These are phyloP conservation scores for Fusarium staphyleae DNA, from an alignment of 2,329 filamentous ascomycete species.

Conservation along the genomic window DNA sequence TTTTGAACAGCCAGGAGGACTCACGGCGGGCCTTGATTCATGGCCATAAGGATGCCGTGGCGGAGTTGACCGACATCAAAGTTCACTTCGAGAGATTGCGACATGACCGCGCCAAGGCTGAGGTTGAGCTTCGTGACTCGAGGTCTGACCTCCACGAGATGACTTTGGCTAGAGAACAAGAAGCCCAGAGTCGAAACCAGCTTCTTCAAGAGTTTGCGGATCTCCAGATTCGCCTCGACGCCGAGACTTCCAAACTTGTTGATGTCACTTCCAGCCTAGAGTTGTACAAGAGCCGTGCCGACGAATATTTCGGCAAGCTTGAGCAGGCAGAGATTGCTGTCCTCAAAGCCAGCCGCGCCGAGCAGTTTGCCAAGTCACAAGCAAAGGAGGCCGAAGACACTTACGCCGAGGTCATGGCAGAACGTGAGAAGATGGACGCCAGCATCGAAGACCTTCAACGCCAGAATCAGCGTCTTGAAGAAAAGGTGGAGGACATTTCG, in stretches of 20 bases:
- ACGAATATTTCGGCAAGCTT: constrained; percentile 96
- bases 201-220: constrained; percentile 92
- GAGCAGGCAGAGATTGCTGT: constrained; percentile 97
- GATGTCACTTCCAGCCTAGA: constrained; percentile 85
- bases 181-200: constrained; percentile 85
- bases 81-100: constrained; percentile 86
- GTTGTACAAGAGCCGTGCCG: constrained; percentile 88
- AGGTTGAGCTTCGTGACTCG: constrained; percentile 86
- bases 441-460: constrained; percentile 89
- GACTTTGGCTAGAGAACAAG: constrained; percentile 79
- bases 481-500: constrained; percentile 88
- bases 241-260: constrained; percentile 82
- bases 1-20: constrained; percentile 92
- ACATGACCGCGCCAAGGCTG: constrained; percentile 77
- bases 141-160: constrained; percentile 86
- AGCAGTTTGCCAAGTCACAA: constrained; percentile 92
- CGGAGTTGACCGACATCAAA: constrained; percentile 87
- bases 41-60: constrained; percentile 83
- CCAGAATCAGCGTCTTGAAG: constrained; percentile 87
- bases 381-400: constrained; percentile 90
- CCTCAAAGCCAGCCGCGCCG: constrained; percentile 87
- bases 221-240: constrained; percentile 89
- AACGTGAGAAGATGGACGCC: constrained; percentile 88
- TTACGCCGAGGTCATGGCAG: constrained; percentile 87
- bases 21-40: constrained; percentile 82